Percentiles rank a stretch among this genome's conserved stretches.
phyloP scores from a whole-genome alignment of 176 grass and related monocot species.

The Stipa capillata region DNA sequence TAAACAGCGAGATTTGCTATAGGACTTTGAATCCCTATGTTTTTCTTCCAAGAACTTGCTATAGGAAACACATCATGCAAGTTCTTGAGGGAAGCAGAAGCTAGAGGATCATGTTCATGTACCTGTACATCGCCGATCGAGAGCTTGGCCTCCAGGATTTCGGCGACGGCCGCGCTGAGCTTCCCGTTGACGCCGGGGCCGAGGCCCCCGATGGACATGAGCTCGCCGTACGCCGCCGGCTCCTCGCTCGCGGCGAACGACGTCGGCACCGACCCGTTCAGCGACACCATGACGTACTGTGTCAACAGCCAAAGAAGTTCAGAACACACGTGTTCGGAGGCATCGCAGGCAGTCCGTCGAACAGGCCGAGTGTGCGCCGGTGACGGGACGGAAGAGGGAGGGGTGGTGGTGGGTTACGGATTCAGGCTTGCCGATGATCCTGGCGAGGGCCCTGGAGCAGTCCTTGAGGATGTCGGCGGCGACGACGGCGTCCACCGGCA shows the following conservation, averaged over 20 bases:
- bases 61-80: no score
- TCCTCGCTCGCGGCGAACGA: conserved; percentile 75
- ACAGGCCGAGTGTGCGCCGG: not conserved
- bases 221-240: conserved; percentile 72
- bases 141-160: conserved; percentile 85
- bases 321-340: not conserved
- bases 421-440: conserved; percentile 91
- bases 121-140: conserved; percentile 48
- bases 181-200: conserved; percentile 72
- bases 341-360: conserved; percentile 33
- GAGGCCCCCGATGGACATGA: conserved; percentile 81
- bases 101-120: no score
- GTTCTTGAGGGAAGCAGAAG: no score
- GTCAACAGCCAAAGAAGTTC: not conserved
- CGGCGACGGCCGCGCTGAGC: conserved; percentile 72
- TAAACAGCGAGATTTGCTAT: no score
- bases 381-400: not conserved
- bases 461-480: conserved; percentile 91
- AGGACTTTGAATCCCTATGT: no score
- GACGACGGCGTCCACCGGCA: conserved; percentile 79
- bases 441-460: conserved; percentile 65
- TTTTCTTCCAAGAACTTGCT: no score
- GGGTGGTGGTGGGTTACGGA: conserved; percentile 30
- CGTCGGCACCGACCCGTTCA: conserved; percentile 74
- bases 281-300: conserved; percentile 87